These are phyloP conservation scores for Carnegiea gigantea DNA, from an alignment of 179 eudicot species.

Conservation along the genomic window DNA sequence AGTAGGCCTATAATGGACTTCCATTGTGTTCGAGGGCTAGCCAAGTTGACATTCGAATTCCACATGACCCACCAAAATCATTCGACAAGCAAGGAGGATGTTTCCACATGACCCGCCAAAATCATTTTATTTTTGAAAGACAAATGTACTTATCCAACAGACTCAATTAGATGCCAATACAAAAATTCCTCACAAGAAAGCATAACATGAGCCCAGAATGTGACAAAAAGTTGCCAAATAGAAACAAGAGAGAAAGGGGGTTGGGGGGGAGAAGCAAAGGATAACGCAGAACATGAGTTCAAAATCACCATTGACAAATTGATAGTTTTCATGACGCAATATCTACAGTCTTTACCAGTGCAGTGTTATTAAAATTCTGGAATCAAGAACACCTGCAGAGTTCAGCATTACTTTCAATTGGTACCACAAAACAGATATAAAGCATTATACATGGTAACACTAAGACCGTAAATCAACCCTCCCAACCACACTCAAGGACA, in stretches of 20 bases:
- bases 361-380: neutral
- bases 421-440: neutral
- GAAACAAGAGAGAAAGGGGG: neutral
- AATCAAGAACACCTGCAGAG: neutral
- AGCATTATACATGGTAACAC: neutral
- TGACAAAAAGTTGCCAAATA: neutral
- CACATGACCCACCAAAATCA: too few relatives aligned
- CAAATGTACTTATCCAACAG: neutral
- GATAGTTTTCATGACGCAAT: neutral
- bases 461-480: neutral
- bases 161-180: neutral
- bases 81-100: neutral
- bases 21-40: too few relatives aligned
- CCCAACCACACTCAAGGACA: slow-evolving; percentile 4
- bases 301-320: neutral
- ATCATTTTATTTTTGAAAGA: neutral
- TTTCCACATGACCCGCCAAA: neutral
- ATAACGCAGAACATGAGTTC: neutral
- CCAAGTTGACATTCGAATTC: too few relatives aligned
- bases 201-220: neutral
- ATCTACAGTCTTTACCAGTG: neutral
- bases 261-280: neutral
- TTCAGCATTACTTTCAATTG: neutral
- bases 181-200: neutral
- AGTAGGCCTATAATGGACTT: too few relatives aligned